Evolutionary conservation across 2,329 filamentous ascomycete species (phyloP).

Genomic region (Calonectria montana): DNA sequence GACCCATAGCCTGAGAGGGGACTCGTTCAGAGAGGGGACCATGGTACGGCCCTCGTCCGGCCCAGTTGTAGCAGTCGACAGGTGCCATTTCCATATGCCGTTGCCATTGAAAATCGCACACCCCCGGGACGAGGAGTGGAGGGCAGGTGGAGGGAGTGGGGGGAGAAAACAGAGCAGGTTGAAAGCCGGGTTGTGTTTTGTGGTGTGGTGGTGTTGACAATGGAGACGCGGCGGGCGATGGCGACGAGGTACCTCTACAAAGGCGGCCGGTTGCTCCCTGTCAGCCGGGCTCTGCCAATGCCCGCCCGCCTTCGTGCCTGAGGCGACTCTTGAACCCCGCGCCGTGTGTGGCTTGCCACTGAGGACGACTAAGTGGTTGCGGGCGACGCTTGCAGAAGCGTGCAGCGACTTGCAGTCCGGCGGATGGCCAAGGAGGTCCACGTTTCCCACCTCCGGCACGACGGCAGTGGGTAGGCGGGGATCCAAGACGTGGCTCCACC

Average conservation of each 20-base stretch:
- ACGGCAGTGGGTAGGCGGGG: slow-evolving; percentile 20
- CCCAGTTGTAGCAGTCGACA: slow-evolving; percentile 21
- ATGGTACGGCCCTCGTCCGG: slow-evolving; percentile 21
- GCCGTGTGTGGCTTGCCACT: slow-evolving; percentile 18
- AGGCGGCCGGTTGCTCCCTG: slow-evolving; percentile 3
- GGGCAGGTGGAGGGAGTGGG: slow-evolving; percentile 23
- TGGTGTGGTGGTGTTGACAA: slow-evolving; percentile 22
- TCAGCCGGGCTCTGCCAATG: background rate
- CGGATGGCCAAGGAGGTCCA: slow-evolving; percentile 15
- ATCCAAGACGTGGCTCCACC: slow-evolving; percentile 11
- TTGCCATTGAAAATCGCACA: slow-evolving; percentile 22
- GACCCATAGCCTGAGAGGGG: background rate
- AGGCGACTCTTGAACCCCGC: background rate
- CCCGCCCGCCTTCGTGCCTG: slow-evolving; percentile 1
- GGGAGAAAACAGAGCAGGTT: slow-evolving; percentile 12
- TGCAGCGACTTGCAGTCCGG: slow-evolving; percentile 3
- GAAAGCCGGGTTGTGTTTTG: slow-evolving; percentile 20
- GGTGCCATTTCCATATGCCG: slow-evolving; percentile 20
- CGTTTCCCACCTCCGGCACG: slow-evolving; percentile 24
- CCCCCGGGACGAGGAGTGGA: slow-evolving; percentile 21
- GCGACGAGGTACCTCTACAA: slow-evolving; percentile 29
- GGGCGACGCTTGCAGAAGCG: slow-evolving; percentile 13
- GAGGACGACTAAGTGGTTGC: background rate
- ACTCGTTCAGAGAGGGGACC: slow-evolving; percentile 12
- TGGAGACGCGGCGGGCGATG: slow-evolving; percentile 10